A percentile compares a stretch with the other conserved stretches of the same genome.
Evolutionary conservation across 2,329 filamentous ascomycete species (phyloP).

Genomic region (Capronia epimyces): DNA sequence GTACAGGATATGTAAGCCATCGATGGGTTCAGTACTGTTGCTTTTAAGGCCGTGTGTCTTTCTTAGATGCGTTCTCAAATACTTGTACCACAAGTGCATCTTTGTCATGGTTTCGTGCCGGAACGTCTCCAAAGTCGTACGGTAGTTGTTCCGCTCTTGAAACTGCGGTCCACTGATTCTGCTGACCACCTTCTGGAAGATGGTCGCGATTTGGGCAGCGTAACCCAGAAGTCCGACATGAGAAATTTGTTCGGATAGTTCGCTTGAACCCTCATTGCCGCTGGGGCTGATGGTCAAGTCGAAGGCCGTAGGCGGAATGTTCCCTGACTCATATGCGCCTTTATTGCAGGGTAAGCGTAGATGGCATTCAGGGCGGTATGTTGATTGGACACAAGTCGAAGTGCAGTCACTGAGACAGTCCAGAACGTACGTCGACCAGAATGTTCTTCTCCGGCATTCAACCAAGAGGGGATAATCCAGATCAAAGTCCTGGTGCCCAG

Average conservation of each 20-base stretch:
- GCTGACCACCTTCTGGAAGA: constrained; percentile 22
- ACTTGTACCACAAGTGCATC: constrained; percentile 11
- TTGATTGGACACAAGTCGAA: constrained; percentile 49
- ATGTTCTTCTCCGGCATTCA: constrained; percentile 64
- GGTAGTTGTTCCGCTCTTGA: constrained; percentile 2
- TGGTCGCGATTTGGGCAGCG: constrained; percentile 24
- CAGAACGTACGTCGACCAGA: constrained; percentile 66
- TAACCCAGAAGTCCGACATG: constrained; percentile 21
- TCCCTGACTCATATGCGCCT: constrained; percentile 57
- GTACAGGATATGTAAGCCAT: constrained; percentile 22
- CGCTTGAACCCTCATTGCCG: neutral
- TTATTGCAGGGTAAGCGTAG: constrained; percentile 60
- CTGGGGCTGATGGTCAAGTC: neutral
- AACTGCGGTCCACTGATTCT: constrained; percentile 3
- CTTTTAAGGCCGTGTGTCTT: neutral
- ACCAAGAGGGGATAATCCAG: constrained; percentile 54
- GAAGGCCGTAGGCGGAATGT: constrained; percentile 51
- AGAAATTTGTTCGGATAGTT: neutral
- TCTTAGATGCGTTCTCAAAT: constrained; percentile 1
- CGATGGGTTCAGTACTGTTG: constrained; percentile 7
- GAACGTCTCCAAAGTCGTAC: constrained; percentile 2
- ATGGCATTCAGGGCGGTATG: constrained; percentile 61
- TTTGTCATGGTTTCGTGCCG: constrained; percentile 2
- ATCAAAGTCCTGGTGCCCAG: constrained; percentile 50
- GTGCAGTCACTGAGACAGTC: constrained; percentile 62